Evolutionary conservation across 2,329 filamentous ascomycete genomes (phyloP).

Genomic region (Xylariaceae sp.): DNA sequence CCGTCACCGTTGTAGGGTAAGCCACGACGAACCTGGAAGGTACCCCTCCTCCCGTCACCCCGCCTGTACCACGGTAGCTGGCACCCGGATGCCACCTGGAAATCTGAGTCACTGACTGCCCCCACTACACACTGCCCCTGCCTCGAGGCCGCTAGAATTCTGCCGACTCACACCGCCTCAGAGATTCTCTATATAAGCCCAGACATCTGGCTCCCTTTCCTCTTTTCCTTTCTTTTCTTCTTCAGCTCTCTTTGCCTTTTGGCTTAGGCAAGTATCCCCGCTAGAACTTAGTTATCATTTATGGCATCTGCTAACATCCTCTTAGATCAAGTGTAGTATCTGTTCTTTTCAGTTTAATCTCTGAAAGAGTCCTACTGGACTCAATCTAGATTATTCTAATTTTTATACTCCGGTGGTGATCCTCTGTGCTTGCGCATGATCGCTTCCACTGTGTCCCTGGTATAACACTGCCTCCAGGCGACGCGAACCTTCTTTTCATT

Average conservation of each 20-base stretch:
- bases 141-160: background rate
- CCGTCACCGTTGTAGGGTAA: no score
- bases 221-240: conserved; percentile 47
- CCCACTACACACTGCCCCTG: no score
- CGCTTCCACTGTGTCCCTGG: conserved; percentile 63
- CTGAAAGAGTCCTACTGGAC: conserved; percentile 70
- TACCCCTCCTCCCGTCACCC: no score
- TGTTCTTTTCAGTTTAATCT: conserved; percentile 96
- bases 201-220: conserved; percentile 3
- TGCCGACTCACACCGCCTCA: conserved; percentile 1
- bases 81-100: no score
- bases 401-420: conserved; percentile 52
- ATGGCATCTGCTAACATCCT: no score
- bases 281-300: no score
- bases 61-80: no score
- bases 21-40: no score
- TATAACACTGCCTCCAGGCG: conserved; percentile 69
- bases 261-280: no score
- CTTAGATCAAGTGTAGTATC: conserved; percentile 94
- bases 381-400: conserved; percentile 76
- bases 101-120: no score
- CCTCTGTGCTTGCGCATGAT: conserved; percentile 70
- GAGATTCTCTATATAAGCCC: conserved; percentile 18
- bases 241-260: conserved; percentile 48
- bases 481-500: conserved; percentile 59